Base-by-base conservation (phyloP, 75 land plant genomes). In the Chamaecyparis obtusa region DNA sequence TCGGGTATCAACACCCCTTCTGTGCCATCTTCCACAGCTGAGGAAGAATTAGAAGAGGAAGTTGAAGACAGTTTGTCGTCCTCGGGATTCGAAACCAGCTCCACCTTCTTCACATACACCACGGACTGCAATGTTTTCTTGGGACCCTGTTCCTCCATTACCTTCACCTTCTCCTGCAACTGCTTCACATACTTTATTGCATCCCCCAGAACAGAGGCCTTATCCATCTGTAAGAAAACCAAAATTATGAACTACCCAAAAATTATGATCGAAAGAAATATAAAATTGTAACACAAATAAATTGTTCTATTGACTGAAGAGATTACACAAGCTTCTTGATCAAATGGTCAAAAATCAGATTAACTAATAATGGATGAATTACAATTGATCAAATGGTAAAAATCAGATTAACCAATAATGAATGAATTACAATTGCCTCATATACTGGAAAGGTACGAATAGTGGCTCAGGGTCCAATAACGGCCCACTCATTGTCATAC, bases 161-260 rank as follows among this genome's bases (percentile, higher is more conserved):
- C 48, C 75, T 89, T 89, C 54, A 89, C 39, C 74, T 84, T 87
- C 78, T 91, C 94, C 87, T 92, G 89, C 64, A 92, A 87, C 39
- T 92, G 91, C 71, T 92, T 92, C 16, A 92, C 93, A 37, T 91
- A 91, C 87, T 90, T 91, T 16, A 91, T 90, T 10, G 94, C 94
- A 33, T 92, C 94, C 6, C 93, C 94, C 19, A 92, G 91, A 27
- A 92, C 91, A 0, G 94, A 91, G 9, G 94, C 94, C 83, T 92
- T 92, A 44, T 92, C 94, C 91, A 89, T 91, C 94, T 92, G 88
- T 16, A 9, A 19, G 10, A 13, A 27, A 64, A 64, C 11, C 33
- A 10, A 74, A 74, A 74, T 5, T 15, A 67, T 24, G 24, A 67
- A 5, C 51, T 0, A 27, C 30, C 71, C 24, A 21, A 67, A 67